These are phyloP conservation scores for Mucor indicus DNA, from an alignment of 371 early-diverging fungal genomes.

Conservation along the genomic window DNA sequence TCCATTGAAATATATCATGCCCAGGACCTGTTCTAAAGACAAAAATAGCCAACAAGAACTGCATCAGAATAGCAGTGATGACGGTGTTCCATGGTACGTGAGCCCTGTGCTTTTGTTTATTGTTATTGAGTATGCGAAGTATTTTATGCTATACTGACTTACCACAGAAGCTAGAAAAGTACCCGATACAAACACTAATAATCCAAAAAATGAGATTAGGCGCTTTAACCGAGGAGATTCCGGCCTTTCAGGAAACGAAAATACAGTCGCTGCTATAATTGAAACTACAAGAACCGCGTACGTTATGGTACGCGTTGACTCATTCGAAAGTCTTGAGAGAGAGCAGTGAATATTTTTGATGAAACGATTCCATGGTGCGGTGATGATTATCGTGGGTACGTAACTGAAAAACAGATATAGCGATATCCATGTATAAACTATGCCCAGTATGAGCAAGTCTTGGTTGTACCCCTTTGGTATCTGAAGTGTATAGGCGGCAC, in stretches of 20 bases:
- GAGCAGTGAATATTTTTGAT: background rate
- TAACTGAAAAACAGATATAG: conserved; percentile 31
- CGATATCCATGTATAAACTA: conserved; percentile 23
- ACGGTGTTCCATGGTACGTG: conserved; percentile 74
- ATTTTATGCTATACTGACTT: conserved; percentile 3
- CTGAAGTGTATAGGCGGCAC: conserved; percentile 23
- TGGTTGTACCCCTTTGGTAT: conserved; percentile 33
- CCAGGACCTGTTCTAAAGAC: conserved; percentile 73
- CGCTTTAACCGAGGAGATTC: conserved; percentile 60
- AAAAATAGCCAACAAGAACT: conserved; percentile 76
- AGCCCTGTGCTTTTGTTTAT: conserved; percentile 42
- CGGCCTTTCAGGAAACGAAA: conserved; percentile 46
- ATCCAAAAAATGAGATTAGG: conserved; percentile 69
- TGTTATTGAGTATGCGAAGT: no score
- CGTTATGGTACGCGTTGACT: background rate
- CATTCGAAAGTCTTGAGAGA: conserved; percentile 1
- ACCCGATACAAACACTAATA: conserved; percentile 52
- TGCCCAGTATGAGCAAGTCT: conserved; percentile 25
- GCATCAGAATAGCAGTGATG: conserved; percentile 65
- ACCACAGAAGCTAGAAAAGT: conserved; percentile 55
- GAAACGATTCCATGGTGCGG: conserved; percentile 11
- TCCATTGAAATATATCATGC: conserved; percentile 67
- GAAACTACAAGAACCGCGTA: conserved; percentile 23
- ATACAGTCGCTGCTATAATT: conserved; percentile 50
- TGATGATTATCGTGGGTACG: conserved; percentile 25